Percentiles rank a stretch among this genome's conserved stretches.
Conservation (phyloP, 2,329 filamentous ascomycete species). For the Colletotrichum sp. region DNA sequence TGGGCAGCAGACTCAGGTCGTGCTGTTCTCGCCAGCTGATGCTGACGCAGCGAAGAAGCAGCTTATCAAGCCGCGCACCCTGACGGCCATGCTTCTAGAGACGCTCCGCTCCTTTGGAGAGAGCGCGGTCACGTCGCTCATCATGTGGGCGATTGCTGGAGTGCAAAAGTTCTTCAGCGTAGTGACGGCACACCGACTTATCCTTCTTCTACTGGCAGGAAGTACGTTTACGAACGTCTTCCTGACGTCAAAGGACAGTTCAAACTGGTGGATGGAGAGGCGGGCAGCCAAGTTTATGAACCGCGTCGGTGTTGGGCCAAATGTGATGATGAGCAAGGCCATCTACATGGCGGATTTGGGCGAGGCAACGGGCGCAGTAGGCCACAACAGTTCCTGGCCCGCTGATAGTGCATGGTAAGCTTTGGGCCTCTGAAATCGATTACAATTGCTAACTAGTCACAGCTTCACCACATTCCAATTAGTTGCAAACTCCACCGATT, state of each 20-base stretch:
- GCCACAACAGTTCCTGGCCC: constrained; percentile 37
- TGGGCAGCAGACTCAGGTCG: constrained; percentile 69
- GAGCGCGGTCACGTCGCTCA: constrained; percentile 75
- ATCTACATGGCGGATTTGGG: constrained; percentile 85
- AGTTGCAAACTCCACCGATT: constrained; percentile 62
- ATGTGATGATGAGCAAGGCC: constrained; percentile 81
- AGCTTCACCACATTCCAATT: constrained; percentile 67
- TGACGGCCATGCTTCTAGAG: constrained; percentile 76
- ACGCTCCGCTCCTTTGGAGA: constrained; percentile 75
- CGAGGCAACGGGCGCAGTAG: constrained; percentile 54
- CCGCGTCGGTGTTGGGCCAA: constrained; percentile 78
- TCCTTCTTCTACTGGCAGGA: constrained; percentile 70
- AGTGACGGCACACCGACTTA: constrained; percentile 73
- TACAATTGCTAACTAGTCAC: background rate
- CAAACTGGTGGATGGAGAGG: constrained; percentile 86
- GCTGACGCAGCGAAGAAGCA: constrained; percentile 55
- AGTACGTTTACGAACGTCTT: constrained; percentile 78
- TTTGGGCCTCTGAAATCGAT: too few relatives aligned
- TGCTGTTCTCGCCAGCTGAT: constrained; percentile 61
- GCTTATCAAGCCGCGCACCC: constrained; percentile 63
- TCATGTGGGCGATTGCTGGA: constrained; percentile 76
- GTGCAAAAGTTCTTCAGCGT: constrained; percentile 71
- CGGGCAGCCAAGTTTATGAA: constrained; percentile 82
- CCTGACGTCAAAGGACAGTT: constrained; percentile 74
- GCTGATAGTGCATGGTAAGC: constrained; percentile 57